Base-by-base conservation (phyloP, 192 early-diverging fungal species). In the Umbelopsis vinacea region DNA sequence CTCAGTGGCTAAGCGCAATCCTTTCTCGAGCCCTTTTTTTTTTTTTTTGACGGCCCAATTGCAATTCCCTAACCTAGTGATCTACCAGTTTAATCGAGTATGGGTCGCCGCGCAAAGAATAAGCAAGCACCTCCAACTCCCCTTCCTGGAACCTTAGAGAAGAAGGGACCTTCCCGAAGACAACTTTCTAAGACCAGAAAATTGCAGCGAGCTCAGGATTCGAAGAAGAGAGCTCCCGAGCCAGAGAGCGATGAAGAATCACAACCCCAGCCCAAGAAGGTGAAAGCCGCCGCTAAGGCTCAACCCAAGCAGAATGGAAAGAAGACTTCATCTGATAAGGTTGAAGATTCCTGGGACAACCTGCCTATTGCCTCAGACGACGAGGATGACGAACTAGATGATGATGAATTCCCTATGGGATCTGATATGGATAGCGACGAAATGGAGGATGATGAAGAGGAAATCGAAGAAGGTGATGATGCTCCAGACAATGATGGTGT, bases 391-490 rank as follows among this genome's bases (percentile, higher is more conserved):
- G 83, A 29, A 29, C 29, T 79, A 29, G 73, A 79, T 54, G 83
- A 76, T 68, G 71, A 75, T 26, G 71, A 76, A 22, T 48, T 67
- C 23, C n/a, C 69, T 74, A 23, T 81, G 72, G 45, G 82, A 40
- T 81, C 74, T 52, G 81, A 81, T 45, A 81, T 79, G n/a, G 85
- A 75, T 1, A 81, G 80, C 17, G 84, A 86, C 43, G 86, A 82
- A 43, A 43, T 43, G 2, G 40, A 43, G 3, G 40, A 43, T 43
- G 87, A 85, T 22, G 76, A 75, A 0, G 78, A 80, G 35, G 74
- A 70, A 1, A 29, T 29, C 29, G 77, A 79, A 5, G 74, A 77
- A 23, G 83, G 79, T 35, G 81, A 82, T 40, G 74, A 73, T 17
- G 81, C 68, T 23, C 85, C 78, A 53, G 80, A 79, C n/a, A 83